Evolutionary conservation across 768 basidiomycete genomes (phyloP), one percentile per base, ranked within the genome.

Genomic region (Candolleomyces eurysporus): DNA sequence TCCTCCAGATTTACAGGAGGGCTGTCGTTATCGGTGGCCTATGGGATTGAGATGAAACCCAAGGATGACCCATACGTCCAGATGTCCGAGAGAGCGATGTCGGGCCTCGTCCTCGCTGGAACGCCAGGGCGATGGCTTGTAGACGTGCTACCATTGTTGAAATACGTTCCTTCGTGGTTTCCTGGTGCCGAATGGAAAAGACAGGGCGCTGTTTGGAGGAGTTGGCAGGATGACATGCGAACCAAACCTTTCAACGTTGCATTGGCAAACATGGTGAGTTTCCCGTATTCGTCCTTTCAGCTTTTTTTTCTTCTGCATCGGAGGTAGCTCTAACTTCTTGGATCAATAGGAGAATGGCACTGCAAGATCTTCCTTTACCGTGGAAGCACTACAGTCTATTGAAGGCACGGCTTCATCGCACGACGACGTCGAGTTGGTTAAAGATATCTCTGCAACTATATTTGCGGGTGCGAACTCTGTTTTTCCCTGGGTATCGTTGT

Each of bases 121-220:
- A 46, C 45, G 6, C 74, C 76, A 0, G 78, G 76, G 31, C 61
- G 71, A 31, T 79, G 74, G 59, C 65, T 82, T 19, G 80, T 85
- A 4, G 81, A 83, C 57, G 57, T 66, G 4, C 57, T 78, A 17
- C 76, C 77, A 10, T 46, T 72, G 11, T 65, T 77, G 48, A 67
- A 32, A 62, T 62, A 50, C 32, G 17, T 58, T 31, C 57, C 57
- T 11, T 26, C 57, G 8, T 58, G 45, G 46, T 58, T 58, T 26
- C 90, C 90, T 22, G 88, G 89, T 16, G 80, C 84, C 3, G 81
- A 79, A 0, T 93, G 91, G 75, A 82, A 84, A 69, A 71, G 74
- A 19, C 85, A 86, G 59, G 88, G 88, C 0, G 71, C 59, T 4
- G 67, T 62, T 10, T 90, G 89, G 90, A 88, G 83, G 68, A 77